A percentile compares a stretch with the other conserved stretches of the same genome.
Evolutionary conservation across 257 asterid genomes (phyloP).

Genomic region (Nemophila menziesii): DNA sequence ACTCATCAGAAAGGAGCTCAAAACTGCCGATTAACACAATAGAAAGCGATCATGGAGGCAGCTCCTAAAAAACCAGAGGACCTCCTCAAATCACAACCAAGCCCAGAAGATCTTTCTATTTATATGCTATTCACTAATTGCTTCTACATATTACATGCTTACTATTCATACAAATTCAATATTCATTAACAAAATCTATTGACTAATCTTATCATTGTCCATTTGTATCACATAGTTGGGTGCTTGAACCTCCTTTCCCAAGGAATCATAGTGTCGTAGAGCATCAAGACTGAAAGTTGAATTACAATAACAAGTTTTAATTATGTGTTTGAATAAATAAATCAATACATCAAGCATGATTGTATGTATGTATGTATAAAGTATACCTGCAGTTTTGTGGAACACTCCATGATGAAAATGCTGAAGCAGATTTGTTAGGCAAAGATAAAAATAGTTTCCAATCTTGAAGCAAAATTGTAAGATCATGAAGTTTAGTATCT

Average conservation of each 20-base stretch:
- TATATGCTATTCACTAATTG: no score
- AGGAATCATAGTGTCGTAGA: conserved; percentile 9
- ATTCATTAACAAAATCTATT: conserved; percentile 1
- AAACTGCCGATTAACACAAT: no score
- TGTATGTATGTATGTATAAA: no score
- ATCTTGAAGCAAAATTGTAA: conserved; percentile 50
- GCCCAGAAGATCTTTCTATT: no score
- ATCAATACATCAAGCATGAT: no score
- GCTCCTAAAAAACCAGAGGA: no score
- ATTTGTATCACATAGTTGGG: conserved; percentile 2
- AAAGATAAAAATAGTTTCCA: conserved; percentile 42
- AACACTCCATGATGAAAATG: conserved; percentile 46
- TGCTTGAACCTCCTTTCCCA: conserved; percentile 2
- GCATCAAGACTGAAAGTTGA: conserved; percentile 43
- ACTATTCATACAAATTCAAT: neutral
- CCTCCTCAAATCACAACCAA: no score
- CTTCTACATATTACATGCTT: neutral
- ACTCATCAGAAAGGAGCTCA: no score
- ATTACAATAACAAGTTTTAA: conserved; percentile 3
- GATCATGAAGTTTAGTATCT: conserved; percentile 59
- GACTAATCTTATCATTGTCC: conserved; percentile 1
- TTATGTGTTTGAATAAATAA: neutral
- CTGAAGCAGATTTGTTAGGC: conserved; percentile 21
- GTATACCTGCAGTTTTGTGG: conserved; percentile 86
- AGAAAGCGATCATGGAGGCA: no score